phyloP scores from a whole-genome alignment of 2,329 filamentous ascomycete species.

The Tolypocladium album region DNA sequence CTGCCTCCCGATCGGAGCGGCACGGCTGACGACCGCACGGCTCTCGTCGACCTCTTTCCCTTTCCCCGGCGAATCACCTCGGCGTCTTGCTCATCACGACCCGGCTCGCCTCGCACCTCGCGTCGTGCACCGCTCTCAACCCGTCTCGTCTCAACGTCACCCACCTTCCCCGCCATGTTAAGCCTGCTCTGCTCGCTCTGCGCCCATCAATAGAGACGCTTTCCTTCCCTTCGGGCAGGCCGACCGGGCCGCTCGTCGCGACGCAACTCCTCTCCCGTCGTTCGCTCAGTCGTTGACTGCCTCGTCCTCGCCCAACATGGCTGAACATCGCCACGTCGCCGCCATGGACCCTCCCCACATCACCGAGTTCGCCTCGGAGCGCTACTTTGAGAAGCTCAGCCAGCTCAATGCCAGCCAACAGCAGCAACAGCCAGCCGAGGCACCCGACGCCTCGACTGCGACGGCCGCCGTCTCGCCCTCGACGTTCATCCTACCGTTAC shows the following conservation, averaged over 20 bases:
- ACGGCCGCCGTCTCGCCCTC: slow-evolving; percentile 19
- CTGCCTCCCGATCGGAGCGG: not conserved
- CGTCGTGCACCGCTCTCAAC: not conserved
- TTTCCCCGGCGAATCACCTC: too few species aligned
- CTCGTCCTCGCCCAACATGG: slow-evolving; percentile 15
- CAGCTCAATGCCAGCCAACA: slow-evolving; percentile 38
- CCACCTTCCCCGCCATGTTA: slow-evolving; percentile 1
- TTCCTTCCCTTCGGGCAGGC: slow-evolving; percentile 16
- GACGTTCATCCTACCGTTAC: slow-evolving; percentile 39
- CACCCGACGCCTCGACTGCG: slow-evolving; percentile 7
- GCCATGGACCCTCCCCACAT: slow-evolving; percentile 52
- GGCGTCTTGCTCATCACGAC: not conserved
- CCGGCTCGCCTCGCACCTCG: slow-evolving; percentile 1
- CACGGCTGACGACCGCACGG: not conserved
- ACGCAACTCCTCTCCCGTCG: slow-evolving; percentile 5
- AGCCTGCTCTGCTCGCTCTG: not conserved
- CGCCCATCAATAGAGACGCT: slow-evolving; percentile 21
- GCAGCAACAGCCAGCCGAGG: slow-evolving; percentile 23
- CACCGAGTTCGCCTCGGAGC: slow-evolving; percentile 56
- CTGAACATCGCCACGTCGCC: slow-evolving; percentile 17
- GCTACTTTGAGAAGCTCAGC: slow-evolving; percentile 51
- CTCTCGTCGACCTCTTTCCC: not conserved
- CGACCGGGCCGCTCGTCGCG: slow-evolving; percentile 11
- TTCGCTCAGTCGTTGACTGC: slow-evolving; percentile 9
- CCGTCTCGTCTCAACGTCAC: not conserved